Percentiles rank a stretch among this genome's conserved stretches.
phyloP scores from a whole-genome alignment of 371 early-diverging fungal genomes.

The Actinomortierella ambigua region DNA sequence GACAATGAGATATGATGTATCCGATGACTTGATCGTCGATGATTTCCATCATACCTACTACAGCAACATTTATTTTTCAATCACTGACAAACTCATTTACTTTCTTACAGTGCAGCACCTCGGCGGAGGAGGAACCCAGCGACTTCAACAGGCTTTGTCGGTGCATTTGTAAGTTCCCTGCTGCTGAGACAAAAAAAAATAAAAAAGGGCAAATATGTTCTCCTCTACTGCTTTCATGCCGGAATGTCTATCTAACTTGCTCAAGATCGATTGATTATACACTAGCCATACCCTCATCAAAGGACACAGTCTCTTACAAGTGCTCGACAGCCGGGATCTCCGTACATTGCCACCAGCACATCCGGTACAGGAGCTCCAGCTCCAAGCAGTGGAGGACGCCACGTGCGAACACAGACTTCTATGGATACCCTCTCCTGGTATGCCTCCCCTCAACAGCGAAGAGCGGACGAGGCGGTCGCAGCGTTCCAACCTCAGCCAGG shows the following conservation, averaged over 20 bases:
- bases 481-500: slow-evolving; percentile 1
- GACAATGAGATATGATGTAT: too few relatives aligned
- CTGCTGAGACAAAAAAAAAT: too few relatives aligned
- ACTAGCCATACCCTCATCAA: slow-evolving; percentile 33
- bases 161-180: not conserved
- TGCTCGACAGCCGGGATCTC: slow-evolving; percentile 17
- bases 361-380: slow-evolving; percentile 6
- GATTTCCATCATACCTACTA: too few relatives aligned
- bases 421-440: slow-evolving; percentile 7
- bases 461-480: slow-evolving; percentile 7
- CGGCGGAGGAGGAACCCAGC: too few relatives aligned
- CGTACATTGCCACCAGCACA: not conserved
- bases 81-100: too few relatives aligned
- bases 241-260: not conserved
- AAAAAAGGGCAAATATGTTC: not conserved
- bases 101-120: too few relatives aligned
- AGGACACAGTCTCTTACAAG: slow-evolving; percentile 27
- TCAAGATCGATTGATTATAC: slow-evolving; percentile 1
- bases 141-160: too few relatives aligned
- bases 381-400: slow-evolving; percentile 23
- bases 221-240: not conserved
- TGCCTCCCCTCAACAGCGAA: not conserved
- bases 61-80: too few relatives aligned
- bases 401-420: slow-evolving; percentile 27
- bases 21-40: too few relatives aligned